phyloP scores from a whole-genome alignment of 768 basidiomycete species.

The Pisolithus microcarpus region DNA sequence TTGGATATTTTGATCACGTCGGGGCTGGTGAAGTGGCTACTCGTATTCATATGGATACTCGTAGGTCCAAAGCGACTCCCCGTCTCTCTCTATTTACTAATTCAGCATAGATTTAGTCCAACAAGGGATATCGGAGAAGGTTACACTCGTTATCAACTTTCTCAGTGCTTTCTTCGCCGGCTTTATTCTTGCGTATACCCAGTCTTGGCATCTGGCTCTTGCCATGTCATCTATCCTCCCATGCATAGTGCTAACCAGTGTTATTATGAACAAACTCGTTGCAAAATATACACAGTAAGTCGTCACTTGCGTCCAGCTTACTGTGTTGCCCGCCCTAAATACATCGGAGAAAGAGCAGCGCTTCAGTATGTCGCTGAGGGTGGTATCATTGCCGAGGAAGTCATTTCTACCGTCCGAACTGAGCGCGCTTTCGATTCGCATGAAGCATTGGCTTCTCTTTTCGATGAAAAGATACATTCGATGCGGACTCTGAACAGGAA shows the following conservation, averaged over 20 bases:
- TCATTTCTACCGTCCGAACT: slow-evolving; percentile 83
- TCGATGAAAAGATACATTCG: slow-evolving; percentile 52
- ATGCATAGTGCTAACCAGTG: slow-evolving; percentile 71
- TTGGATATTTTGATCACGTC: slow-evolving; percentile 84
- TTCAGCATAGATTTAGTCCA: slow-evolving; percentile 66
- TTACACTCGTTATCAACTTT: slow-evolving; percentile 61
- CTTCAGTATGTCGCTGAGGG: slow-evolving; percentile 71
- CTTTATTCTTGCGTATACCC: slow-evolving; percentile 65
- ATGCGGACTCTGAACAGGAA: slow-evolving; percentile 50
- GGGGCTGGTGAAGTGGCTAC: slow-evolving; percentile 92
- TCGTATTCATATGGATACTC: no score
- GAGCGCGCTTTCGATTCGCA: slow-evolving; percentile 90
- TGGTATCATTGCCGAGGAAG: slow-evolving; percentile 86
- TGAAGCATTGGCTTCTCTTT: slow-evolving; percentile 52
- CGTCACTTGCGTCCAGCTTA: background rate
- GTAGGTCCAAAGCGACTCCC: no score
- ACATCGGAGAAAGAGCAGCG: slow-evolving; percentile 35
- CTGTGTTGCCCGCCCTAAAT: background rate
- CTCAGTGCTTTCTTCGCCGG: slow-evolving; percentile 68
- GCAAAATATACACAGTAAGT: slow-evolving; percentile 61
- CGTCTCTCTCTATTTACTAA: no score
- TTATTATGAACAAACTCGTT: slow-evolving; percentile 60
- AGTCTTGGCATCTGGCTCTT: slow-evolving; percentile 79
- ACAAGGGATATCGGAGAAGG: slow-evolving; percentile 87
- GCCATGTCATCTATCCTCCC: slow-evolving; percentile 79